phyloP scores from a whole-genome alignment of 2,329 filamentous ascomycete species.

The Diaporthe sp. region DNA sequence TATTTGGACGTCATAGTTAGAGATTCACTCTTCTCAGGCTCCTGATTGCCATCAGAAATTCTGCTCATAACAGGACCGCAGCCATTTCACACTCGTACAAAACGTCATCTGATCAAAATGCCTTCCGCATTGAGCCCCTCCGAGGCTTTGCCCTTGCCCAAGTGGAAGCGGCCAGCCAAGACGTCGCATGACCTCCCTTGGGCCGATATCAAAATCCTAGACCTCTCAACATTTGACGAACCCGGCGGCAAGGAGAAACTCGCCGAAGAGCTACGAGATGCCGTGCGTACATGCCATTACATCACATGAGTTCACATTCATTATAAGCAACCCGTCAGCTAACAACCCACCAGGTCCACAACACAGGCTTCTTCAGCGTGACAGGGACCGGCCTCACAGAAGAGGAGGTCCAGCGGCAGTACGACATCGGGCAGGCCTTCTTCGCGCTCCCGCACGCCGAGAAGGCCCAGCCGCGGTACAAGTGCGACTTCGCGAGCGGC shows the following conservation, averaged over 20 bases:
- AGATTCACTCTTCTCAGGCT: background rate
- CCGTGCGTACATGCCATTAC: constrained; percentile 48
- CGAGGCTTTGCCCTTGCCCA: constrained; percentile 40
- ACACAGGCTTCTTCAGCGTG: constrained; percentile 65
- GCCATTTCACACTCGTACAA: background rate
- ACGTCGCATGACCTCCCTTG: constrained; percentile 51
- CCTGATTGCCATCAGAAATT: background rate
- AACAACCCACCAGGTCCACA: constrained; percentile 41
- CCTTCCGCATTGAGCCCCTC: constrained; percentile 33
- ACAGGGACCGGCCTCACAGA: constrained; percentile 65
- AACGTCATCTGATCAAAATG: constrained; percentile 1
- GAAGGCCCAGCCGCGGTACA: constrained; percentile 60
- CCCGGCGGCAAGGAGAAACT: constrained; percentile 64
- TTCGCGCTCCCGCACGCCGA: constrained; percentile 63
- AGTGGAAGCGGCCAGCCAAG: constrained; percentile 47
- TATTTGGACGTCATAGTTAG: background rate
- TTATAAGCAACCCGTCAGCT: background rate
- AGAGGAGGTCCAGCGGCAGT: constrained; percentile 65
- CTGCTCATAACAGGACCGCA: background rate
- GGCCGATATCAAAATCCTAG: constrained; percentile 67
- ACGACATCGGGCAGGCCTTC: constrained; percentile 65
- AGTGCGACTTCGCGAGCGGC: constrained; percentile 56
- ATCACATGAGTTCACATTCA: constrained; percentile 39
- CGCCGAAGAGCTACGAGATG: constrained; percentile 64
- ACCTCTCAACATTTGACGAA: constrained; percentile 60